Evolutionary conservation across 257 asterid genomes (phyloP), one percentile per base, ranked within the genome.

Genomic region (Rehmannia glutinosa): DNA sequence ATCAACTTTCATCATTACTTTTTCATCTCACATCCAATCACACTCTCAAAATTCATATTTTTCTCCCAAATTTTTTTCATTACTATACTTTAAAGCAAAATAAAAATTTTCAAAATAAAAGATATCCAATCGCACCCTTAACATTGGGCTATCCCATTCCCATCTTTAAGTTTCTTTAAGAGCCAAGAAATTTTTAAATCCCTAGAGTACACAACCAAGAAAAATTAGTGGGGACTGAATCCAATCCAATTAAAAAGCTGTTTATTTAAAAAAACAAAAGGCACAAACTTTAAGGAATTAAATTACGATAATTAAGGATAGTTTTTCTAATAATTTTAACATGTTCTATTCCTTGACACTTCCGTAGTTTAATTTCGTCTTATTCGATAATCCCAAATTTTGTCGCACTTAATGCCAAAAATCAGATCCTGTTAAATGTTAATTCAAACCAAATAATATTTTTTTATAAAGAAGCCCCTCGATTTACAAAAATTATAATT

Each of bases 371-470:
- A 64, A 69, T 16, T 73, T 60, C 61, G 77, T 78, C 79, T 42
- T 28, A 54, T 65, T 53, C 64, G 62, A 55, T 57, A 51, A 53
- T 59, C 62, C 58, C 50, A 60, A 69, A 36, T 1, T 17, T 39
- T 35, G 71, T 72, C 68, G 16, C 51, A 21, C 73, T 62, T 62
- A 52, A 68, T 58, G 80, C 73, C 80, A 78, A 71, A 70, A 61
- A 43, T 16, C 8, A 39, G 46, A 72, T 68, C 60, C 42, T 47
- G 35, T 5, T 42, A 68, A 53, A 51, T 47, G 35, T 5, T 42
- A 68, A 53, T 58, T 52, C 59, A 41, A 56, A 55, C 43, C 9
- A 52, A 47, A 58, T 10, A 20, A 19, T 20, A 41, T 50, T 19
- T 54, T 51, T 30, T 62, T 17, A 25, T 24, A 39, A 28, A 55